phyloP scores from a whole-genome alignment of 2,329 filamentous ascomycete genomes.

The Penicillium sp. region DNA sequence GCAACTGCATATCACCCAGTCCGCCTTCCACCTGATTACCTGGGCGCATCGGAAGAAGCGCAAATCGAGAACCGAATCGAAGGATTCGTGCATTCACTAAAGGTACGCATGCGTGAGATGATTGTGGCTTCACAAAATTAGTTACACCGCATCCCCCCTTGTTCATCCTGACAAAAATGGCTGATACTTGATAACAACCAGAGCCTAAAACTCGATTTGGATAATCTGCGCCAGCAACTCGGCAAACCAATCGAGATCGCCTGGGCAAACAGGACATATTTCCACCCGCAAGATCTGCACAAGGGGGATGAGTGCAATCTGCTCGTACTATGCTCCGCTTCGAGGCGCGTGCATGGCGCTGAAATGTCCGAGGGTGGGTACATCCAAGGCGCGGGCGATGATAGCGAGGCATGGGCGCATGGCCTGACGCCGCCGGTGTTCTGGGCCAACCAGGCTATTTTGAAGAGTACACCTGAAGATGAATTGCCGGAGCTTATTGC shows the following conservation, averaged over 20 bases:
- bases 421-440: conserved; percentile 76
- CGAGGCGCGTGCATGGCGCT: conserved; percentile 64
- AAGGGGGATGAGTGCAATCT: conserved; percentile 60
- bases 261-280: conserved; percentile 73
- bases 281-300: conserved; percentile 46
- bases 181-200: conserved; percentile 22
- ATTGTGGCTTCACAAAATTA: background rate
- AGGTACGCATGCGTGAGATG: conserved; percentile 29
- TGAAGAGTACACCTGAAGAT: conserved; percentile 65
- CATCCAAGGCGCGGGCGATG: conserved; percentile 91
- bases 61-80: conserved; percentile 69
- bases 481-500: conserved; percentile 56
- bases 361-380: conserved; percentile 73
- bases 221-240: conserved; percentile 54
- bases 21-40: conserved; percentile 67
- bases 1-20: conserved; percentile 52
- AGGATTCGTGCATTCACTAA: conserved; percentile 52
- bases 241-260: conserved; percentile 71
- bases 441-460: conserved; percentile 64
- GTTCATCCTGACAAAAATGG: background rate
- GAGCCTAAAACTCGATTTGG: conserved; percentile 61
- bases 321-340: conserved; percentile 82
- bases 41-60: conserved; percentile 71
- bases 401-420: conserved; percentile 87
- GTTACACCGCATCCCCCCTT: background rate